A percentile compares a stretch with the other conserved stretches of the same genome.
phyloP scores from a whole-genome alignment of 805 yeast species.

The Kurtzmaniella fragi region DNA sequence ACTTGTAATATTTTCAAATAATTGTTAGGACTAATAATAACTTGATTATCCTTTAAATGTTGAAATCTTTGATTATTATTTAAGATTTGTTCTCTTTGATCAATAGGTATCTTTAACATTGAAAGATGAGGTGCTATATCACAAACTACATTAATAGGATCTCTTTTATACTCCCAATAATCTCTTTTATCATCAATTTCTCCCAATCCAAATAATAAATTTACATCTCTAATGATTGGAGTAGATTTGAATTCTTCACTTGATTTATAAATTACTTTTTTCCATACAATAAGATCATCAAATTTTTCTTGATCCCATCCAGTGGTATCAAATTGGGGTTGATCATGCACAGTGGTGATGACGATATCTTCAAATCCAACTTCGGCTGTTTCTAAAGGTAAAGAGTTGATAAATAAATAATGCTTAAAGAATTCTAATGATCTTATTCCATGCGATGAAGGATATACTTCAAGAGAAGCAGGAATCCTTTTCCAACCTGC shows the following conservation, averaged over 20 bases:
- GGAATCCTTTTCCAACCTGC: background rate
- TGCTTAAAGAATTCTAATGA: slow-evolving; percentile 1
- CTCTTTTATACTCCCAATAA: slow-evolving; percentile 15
- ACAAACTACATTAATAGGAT: slow-evolving; percentile 11
- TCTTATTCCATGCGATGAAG: background rate
- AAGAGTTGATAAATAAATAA: slow-evolving; percentile 2
- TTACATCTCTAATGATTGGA: slow-evolving; percentile 19
- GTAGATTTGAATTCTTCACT: slow-evolving; percentile 1
- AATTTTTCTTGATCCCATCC: slow-evolving; percentile 3
- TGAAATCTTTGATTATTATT: slow-evolving; percentile 10
- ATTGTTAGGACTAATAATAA: slow-evolving; percentile 10
- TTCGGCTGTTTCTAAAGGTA: background rate
- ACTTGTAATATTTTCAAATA: slow-evolving; percentile 32
- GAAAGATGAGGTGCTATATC: slow-evolving; percentile 15
- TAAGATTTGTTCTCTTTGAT: slow-evolving; percentile 9
- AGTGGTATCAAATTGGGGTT: slow-evolving; percentile 1
- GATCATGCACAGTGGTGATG: background rate
- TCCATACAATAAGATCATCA: slow-evolving; percentile 3
- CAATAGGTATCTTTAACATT: slow-evolving; percentile 13
- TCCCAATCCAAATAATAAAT: slow-evolving; percentile 24
- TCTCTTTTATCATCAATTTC: slow-evolving; percentile 24
- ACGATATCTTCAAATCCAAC: slow-evolving; percentile 1
- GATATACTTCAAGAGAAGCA: slow-evolving; percentile 1
- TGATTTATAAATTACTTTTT: slow-evolving; percentile 1
- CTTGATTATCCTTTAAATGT: slow-evolving; percentile 10